Percentiles rank a stretch among this genome's conserved stretches.
Conservation (phyloP, 2,329 filamentous ascomycete species). For the Fusarium sp. region DNA sequence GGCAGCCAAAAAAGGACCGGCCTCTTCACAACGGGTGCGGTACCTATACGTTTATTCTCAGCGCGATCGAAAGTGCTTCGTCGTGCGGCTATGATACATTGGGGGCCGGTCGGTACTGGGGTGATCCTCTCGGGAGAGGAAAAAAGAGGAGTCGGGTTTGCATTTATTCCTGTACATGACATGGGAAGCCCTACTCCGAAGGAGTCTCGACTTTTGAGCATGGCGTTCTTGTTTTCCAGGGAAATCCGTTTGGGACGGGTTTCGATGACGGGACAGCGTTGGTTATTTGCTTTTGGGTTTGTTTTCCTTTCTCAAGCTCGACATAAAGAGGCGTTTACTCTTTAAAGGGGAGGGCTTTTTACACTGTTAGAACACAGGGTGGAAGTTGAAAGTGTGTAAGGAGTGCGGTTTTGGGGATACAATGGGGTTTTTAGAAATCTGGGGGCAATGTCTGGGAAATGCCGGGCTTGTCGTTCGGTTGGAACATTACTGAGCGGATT, state of each 20-base stretch:
- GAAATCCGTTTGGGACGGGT: constrained; percentile 23
- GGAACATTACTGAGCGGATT: constrained; percentile 48
- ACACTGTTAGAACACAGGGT: constrained; percentile 8
- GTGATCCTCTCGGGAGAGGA: constrained; percentile 38
- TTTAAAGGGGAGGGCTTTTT: constrained; percentile 2
- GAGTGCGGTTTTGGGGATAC: constrained; percentile 16
- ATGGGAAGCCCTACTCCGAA: constrained; percentile 23
- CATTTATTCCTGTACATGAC: constrained; percentile 43
- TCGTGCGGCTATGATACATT: constrained; percentile 46
- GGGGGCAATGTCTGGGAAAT: constrained; percentile 40
- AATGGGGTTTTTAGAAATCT: constrained; percentile 37
- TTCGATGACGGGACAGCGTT: constrained; percentile 17
- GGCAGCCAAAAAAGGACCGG: constrained; percentile 34
- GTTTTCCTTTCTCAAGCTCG: not conserved
- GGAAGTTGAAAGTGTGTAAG: not conserved
- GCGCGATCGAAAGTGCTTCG: constrained; percentile 51
- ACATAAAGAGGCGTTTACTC: constrained; percentile 12
- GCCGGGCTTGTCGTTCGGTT: constrained; percentile 45
- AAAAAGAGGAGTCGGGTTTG: constrained; percentile 39
- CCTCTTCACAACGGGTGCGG: constrained; percentile 25
- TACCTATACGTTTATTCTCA: constrained; percentile 49
- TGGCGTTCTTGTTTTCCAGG: constrained; percentile 39
- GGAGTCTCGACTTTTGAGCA: constrained; percentile 35
- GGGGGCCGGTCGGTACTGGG: constrained; percentile 35
- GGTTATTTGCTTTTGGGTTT: not conserved